Evolutionary conservation across 441 rosid species (phyloP).

Genomic region (Gossypium schwendimanii): DNA sequence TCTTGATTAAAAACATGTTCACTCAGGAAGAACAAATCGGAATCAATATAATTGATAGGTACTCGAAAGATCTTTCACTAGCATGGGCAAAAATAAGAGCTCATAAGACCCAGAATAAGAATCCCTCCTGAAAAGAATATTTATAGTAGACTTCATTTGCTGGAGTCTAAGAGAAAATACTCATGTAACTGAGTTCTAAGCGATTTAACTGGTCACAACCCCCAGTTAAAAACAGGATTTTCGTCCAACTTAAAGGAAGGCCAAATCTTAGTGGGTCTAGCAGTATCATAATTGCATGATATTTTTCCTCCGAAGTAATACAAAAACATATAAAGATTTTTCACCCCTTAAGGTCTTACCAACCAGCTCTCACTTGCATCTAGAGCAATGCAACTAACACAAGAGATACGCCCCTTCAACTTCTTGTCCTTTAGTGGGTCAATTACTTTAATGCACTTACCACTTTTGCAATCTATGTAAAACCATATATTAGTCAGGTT

Average conservation of each 20-base stretch:
- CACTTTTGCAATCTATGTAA: slow-evolving; percentile 78
- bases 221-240: neutral
- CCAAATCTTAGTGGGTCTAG: neutral
- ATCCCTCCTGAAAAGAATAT: neutral
- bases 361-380: slow-evolving; percentile 97
- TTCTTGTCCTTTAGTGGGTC: slow-evolving; percentile 44
- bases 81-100: neutral
- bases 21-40: neutral
- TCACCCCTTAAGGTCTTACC: slow-evolving; percentile 51
- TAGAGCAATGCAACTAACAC: slow-evolving; percentile 68
- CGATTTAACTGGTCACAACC: neutral
- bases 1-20: neutral
- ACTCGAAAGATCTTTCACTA: neutral
- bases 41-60: neutral
- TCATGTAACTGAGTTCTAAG: neutral
- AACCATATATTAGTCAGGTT: slow-evolving; percentile 12
- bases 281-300: neutral
- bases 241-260: neutral
- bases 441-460: slow-evolving; percentile 62
- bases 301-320: neutral
- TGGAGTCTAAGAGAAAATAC: neutral
- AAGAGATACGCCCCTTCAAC: slow-evolving; percentile 35
- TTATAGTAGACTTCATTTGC: neutral
- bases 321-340: neutral
- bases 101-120: neutral